phyloP scores from a whole-genome alignment of 345 rosid species.

The Laguncularia racemosa region DNA sequence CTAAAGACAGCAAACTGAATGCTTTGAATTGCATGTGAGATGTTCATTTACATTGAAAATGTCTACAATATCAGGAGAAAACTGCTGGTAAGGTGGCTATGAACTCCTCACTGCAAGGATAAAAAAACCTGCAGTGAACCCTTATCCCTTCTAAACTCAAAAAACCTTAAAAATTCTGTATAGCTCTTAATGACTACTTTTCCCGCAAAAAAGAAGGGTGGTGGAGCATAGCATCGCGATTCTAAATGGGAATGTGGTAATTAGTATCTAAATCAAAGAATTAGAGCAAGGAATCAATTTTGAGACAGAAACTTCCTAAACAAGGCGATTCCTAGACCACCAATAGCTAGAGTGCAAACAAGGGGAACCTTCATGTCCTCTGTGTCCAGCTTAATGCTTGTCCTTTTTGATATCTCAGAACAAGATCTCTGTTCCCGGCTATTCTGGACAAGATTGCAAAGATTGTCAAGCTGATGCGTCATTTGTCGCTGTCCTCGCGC shows the following conservation, averaged over 20 bases:
- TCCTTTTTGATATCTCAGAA: slow-evolving; percentile 29
- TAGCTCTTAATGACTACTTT: too few relatives aligned
- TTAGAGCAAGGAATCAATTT: slow-evolving; percentile 3
- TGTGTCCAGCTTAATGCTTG: slow-evolving; percentile 15
- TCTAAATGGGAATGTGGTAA: too few relatives aligned
- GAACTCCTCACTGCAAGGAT: background rate
- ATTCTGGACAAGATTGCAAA: slow-evolving; percentile 51
- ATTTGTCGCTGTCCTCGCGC: slow-evolving; percentile 73
- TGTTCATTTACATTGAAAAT: too few relatives aligned
- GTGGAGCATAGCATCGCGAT: too few relatives aligned
- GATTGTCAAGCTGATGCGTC: slow-evolving; percentile 59
- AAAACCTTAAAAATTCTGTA: too few relatives aligned
- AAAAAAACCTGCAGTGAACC: slow-evolving; percentile 1
- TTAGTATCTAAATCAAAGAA: too few relatives aligned
- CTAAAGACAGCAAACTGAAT: too few relatives aligned
- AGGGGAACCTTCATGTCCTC: slow-evolving; percentile 46
- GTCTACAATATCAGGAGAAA: too few relatives aligned
- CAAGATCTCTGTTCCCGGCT: slow-evolving; percentile 33
- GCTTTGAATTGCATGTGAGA: too few relatives aligned
- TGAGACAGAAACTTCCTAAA: slow-evolving; percentile 38
- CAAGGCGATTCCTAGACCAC: slow-evolving; percentile 60
- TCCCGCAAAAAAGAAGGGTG: too few relatives aligned
- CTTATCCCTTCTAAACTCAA: background rate
- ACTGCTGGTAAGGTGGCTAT: too few relatives aligned
- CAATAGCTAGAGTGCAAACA: slow-evolving; percentile 43